Base-by-base conservation (phyloP, 2,329 filamentous ascomycete genomes). In the Xylariales sp. region DNA sequence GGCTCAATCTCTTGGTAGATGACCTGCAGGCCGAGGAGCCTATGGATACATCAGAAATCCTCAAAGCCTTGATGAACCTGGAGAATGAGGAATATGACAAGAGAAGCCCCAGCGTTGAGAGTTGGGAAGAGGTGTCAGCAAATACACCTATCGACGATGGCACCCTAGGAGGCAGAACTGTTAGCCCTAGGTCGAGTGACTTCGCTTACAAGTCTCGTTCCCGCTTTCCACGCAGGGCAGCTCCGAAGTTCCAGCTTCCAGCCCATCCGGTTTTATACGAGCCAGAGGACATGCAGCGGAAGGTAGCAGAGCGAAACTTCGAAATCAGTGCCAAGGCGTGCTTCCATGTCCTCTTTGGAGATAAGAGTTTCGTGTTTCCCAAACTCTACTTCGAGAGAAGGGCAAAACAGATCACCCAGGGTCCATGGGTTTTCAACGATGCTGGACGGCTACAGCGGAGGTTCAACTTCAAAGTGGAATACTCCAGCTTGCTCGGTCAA, bases 291-390 rank as follows among this genome's bases (percentile, higher is more conserved):
- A 90, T 95, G 78, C 79, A 83, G 39, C 74, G 78, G 49, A 76
- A 84, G 50, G 83, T 84, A 6, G 79, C 86, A 1, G 87, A 95
- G 60, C 80, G 86, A 46, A 78, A 88, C 50, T 95, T 95, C 60
- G 86, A 94, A 51, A 83, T 97, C 46, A 94, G 88, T 48, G 85
- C 93, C 34, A 97, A 98, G 62, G 88, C 88, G 0, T 81, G 95
- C 44, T 98, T 97, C 62, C 91, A 97, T 57, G 87, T 97, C 12
- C 76, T 98, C 38, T 98, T 97, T 62, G 93, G 93, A 27, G 93
- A 98, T 63, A 95, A 91, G 66, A 95, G 88, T 59, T 88, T 90
- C 24, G 83, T 97, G 28, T 98, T 96, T 65, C 88, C 93, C 53
- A 82, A 91, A 55, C 72, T 97, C 21, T 91, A 96, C 59, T 84